Evolutionary conservation across 2,329 filamentous ascomycete species (phyloP), one percentile per base, ranked within the genome.

Genomic region (Paecilomyces fulvus): DNA sequence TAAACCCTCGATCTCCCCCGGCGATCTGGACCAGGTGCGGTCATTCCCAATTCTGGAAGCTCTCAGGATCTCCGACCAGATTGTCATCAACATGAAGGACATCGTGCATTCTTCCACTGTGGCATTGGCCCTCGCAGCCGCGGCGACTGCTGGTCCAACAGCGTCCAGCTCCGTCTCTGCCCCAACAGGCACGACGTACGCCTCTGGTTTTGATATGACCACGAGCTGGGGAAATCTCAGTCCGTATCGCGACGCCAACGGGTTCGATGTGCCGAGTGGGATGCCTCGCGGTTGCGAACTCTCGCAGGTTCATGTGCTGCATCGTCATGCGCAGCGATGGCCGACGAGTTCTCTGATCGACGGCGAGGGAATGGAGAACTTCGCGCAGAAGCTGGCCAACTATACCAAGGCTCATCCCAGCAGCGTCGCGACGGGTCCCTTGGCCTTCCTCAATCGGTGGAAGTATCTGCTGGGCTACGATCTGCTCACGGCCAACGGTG

Each of bases 281-380:
- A 75, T 83, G 12, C 81, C 81, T 0, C 68, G 75, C 51, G 79
- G 79, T n/a, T 83, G 81, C 67, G 79, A 82, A 64, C 68, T 83
- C 55, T 77, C 80, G 57, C 79, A 82, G 64, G 79, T 73, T 0
- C 80, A 82, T 60, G 70, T 75, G 5, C 72, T 84, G 14, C 80
- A 83, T 62, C 75, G 81, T 28, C 81, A 83, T 65, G 78, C 79
- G 0, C 72, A 83, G 58, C 75, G 81, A 23, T 82, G 80, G 49
- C 78, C 79, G 2, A 79, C 75, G 0, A 51, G 70, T 17, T 70
- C 67, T 57, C 69, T 69, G 28, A 73, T 80, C 58, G 81, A 83
- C 60, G 80, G 78, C 1, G 61, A 59, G 21, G 80, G 79, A 59
- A 75, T 81, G 59, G 72, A 73, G 49, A 63, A 67, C 11, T 83